These are phyloP conservation scores for Ceratobasidium sp. DNA, from an alignment of 1,284 basidiomycete genomes.

Conservation along the genomic window DNA sequence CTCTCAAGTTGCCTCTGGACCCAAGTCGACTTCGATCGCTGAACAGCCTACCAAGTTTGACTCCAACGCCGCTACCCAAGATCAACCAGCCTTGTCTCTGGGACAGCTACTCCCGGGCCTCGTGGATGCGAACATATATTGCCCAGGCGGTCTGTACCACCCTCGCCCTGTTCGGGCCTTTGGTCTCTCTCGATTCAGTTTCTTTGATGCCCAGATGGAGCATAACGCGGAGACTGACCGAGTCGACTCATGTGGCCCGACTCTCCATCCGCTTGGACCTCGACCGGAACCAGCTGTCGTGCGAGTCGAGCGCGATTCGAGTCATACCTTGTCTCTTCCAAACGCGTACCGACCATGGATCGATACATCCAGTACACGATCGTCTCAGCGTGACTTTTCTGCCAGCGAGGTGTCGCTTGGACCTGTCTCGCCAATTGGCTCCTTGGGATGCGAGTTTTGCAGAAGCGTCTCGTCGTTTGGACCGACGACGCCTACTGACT, in stretches of 20 bases:
- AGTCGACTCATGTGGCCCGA: neutral
- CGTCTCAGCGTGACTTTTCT: neutral
- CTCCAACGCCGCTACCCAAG: neutral
- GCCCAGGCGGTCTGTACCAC: neutral
- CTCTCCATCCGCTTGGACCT: neutral
- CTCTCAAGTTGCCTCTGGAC: neutral
- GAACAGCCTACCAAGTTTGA: neutral
- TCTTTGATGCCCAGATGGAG: neutral
- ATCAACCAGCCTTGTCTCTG: neutral
- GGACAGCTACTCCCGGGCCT: neutral
- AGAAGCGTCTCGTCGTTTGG: slow-evolving; percentile 1
- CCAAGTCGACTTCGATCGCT: neutral
- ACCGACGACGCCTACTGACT: slow-evolving; percentile 2
- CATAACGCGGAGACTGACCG: neutral
- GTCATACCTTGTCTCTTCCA: neutral
- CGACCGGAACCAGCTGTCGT: neutral
- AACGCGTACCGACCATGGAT: neutral
- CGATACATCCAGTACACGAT: neutral
- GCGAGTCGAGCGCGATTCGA: neutral
- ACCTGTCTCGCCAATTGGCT: neutral
- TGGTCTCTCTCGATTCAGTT: neutral
- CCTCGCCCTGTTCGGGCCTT: neutral
- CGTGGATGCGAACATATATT: neutral
- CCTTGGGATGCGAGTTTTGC: slow-evolving; percentile 1
- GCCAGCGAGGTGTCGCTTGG: neutral